Evolutionary conservation across 352 stramenopile species (phyloP), one percentile per base, ranked within the genome.

Genomic region (Globisporangium acanthophoron): DNA sequence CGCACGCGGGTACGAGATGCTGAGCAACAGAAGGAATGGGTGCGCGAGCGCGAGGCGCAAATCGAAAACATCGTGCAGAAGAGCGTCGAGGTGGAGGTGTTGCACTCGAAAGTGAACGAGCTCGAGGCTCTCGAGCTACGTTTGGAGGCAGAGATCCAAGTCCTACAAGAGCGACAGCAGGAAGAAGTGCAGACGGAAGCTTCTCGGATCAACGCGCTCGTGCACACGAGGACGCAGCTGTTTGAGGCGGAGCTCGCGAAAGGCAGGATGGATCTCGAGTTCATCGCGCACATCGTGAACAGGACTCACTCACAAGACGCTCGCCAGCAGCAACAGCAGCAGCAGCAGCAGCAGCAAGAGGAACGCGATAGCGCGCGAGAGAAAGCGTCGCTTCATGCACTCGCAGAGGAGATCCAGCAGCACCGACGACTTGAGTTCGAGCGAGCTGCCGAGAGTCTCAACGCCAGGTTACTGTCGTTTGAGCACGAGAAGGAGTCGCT

Each of bases 241-340:
- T 52, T 88, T 3, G 75, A 86, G 12, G 56, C 68, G 3, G 73
- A 88, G 58, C 57, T 88, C 20, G 46, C 56, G 0, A 85, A 83
- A 39, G 73, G 67, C 0, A 68, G 69, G 35, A 29, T 71, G 47
- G 78, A 86, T 46, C 31, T 85, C 47, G 75, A 78, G 1, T 82
- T 66, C 29, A 79, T 85, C 18, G 60, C 73, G 1, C 62, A 79
- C 21, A 43, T 85, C 1, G 64, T 85, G 4, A 65, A 65, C 1
- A 65, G 63, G 2, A 46, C 47, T 21, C 55, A 51, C 15, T 43
- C 33, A 3, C 29, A 48, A 65, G 35, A 43, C 6, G 37, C 9
- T 43, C 1, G 37, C 8, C 3, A 43, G 37, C 4, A 21, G 7
- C 40, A 9, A 0, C 15, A 45, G 16, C 24, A 52, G 59, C 62